Evolutionary conservation across 345 rosid species (phyloP).

Genomic region (Lepidium africanum): DNA sequence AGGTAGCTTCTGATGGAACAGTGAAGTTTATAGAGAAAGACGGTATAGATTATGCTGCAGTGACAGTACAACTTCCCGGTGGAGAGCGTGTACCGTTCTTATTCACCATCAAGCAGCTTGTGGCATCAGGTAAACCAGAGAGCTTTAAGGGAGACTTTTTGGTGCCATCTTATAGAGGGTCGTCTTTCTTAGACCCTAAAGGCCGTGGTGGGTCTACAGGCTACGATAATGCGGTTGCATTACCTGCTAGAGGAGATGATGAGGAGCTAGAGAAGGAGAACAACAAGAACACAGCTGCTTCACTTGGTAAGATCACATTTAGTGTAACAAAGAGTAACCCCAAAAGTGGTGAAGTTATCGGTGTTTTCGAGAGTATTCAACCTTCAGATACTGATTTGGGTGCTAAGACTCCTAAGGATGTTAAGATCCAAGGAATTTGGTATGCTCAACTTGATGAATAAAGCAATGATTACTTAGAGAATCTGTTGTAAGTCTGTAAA

Average conservation of each 20-base stretch:
- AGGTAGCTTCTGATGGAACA: constrained; percentile 40
- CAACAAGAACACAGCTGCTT: constrained; percentile 46
- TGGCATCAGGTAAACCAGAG: constrained; percentile 78
- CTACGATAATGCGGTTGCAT: constrained; percentile 68
- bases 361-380: constrained; percentile 78
- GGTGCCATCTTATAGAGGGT: constrained; percentile 76
- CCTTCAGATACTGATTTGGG: constrained; percentile 89
- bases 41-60: constrained; percentile 86
- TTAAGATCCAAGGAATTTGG: constrained; percentile 77
- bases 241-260: constrained; percentile 85
- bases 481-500: not conserved
- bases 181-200: constrained; percentile 91
- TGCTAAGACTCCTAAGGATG: constrained; percentile 74
- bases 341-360: constrained; percentile 65
- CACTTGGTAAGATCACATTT: constrained; percentile 58
- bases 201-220: constrained; percentile 87
- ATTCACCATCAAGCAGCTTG: constrained; percentile 74
- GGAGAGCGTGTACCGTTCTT: constrained; percentile 91
- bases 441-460: constrained; percentile 73
- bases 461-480: constrained; percentile 10
- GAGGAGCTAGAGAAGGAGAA: constrained; percentile 70
- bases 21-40: constrained; percentile 73
- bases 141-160: constrained; percentile 61
- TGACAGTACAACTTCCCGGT: constrained; percentile 78
- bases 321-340: constrained; percentile 65